Evolutionary conservation across 371 early-diverging fungal species (phyloP).

Genomic region (Phascolomyces articulosus): DNA sequence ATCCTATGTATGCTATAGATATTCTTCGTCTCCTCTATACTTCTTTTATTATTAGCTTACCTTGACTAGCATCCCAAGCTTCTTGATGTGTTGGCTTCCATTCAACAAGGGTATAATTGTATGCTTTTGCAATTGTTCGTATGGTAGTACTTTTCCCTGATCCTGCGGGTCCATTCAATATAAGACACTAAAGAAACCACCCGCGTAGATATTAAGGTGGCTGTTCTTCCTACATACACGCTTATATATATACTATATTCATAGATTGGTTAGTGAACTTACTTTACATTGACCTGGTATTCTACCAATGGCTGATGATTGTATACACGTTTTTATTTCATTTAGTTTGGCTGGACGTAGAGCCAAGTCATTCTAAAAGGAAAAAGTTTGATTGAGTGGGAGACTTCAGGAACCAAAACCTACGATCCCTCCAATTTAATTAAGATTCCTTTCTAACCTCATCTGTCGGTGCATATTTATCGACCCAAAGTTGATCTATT

Average conservation of each 20-base stretch:
- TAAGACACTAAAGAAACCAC: constrained; percentile 32
- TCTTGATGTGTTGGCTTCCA: constrained; percentile 21
- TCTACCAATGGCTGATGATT: constrained; percentile 10
- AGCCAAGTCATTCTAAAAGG: constrained; percentile 22
- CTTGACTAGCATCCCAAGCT: background rate
- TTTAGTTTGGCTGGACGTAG: constrained; percentile 22
- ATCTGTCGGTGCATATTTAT: constrained; percentile 28
- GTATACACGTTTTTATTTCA: constrained; percentile 18
- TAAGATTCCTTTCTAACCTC: constrained; percentile 16
- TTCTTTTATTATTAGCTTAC: background rate
- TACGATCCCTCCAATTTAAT: background rate
- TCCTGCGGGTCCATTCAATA: constrained; percentile 41
- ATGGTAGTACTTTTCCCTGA: constrained; percentile 44
- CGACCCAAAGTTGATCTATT: constrained; percentile 29
- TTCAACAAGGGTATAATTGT: constrained; percentile 28
- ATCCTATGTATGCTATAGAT: too few species aligned
- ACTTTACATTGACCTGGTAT: constrained; percentile 9
- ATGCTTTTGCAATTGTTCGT: constrained; percentile 22
- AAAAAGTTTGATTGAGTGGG: background rate
- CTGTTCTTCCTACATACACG: background rate
- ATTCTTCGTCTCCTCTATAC: too few species aligned
- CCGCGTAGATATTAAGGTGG: background rate
- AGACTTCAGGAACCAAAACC: background rate
- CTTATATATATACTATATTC: background rate
- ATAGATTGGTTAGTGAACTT: too few species aligned